A percentile compares a stretch with the other conserved stretches of the same genome.
These are phyloP conservation scores for Hansenula sp. DNA, from an alignment of 1,139 yeast species.

Conservation along the genomic window DNA sequence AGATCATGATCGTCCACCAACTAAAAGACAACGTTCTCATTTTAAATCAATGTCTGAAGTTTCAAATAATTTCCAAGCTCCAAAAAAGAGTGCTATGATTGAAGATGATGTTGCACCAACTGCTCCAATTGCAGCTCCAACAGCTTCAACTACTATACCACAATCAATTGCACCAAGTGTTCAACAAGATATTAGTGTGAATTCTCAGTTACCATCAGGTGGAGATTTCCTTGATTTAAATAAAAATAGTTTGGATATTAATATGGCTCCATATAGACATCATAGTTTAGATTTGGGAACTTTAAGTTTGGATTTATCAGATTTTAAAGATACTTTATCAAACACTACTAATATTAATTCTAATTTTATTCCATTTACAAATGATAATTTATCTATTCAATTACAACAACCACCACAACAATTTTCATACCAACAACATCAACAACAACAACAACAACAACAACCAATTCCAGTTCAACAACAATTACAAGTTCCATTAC, in stretches of 20 bases:
- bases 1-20: conserved; percentile 21
- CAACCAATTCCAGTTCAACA: not conserved
- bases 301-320: conserved; percentile 8
- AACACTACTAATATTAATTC: too few species aligned
- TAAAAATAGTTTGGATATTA: conserved; percentile 18
- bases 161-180: conserved; percentile 2
- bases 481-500: not conserved
- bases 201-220: not conserved
- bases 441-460: conserved; percentile 1
- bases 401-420: conserved; percentile 1
- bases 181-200: not conserved
- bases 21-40: conserved; percentile 17
- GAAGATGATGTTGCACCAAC: conserved; percentile 3
- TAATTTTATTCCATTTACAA: conserved; percentile 4
- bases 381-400: not conserved
- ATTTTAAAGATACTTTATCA: conserved; percentile 7
- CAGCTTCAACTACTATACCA: too few species aligned
- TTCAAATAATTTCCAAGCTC: conserved; percentile 9
- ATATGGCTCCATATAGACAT: conserved; percentile 18
- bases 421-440: not conserved
- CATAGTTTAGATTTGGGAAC: conserved; percentile 18
- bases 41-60: conserved; percentile 19
- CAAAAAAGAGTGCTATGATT: not conserved
- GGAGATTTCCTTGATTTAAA: conserved; percentile 8
- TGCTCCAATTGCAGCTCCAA: too few species aligned